phyloP scores from a whole-genome alignment of 169 alveolate species.

The Plasmodium ovale region DNA sequence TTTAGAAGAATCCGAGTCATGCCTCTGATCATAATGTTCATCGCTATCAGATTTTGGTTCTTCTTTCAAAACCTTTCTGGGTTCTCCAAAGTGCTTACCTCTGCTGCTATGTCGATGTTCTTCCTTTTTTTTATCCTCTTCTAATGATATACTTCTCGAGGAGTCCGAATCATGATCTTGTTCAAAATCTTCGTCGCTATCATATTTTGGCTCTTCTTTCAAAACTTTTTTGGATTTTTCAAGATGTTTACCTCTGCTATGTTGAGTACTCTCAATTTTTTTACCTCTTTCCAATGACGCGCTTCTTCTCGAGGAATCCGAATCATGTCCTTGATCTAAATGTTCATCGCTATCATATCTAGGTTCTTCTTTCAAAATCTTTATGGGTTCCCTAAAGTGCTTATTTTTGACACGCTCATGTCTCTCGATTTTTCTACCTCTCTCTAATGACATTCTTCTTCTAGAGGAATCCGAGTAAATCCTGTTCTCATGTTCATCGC shows the following conservation, averaged over 20 bases:
- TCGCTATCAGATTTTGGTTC: not conserved
- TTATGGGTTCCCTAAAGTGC: no score
- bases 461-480: no score
- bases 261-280: not conserved
- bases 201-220: not conserved
- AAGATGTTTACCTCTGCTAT: not conserved
- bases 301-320: not conserved
- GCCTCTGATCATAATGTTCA: no score
- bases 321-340: no score
- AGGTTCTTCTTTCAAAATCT: no score
- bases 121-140: not conserved
- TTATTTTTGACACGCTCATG: no score
- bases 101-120: no score
- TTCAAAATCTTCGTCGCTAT: not conserved
- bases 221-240: not conserved
- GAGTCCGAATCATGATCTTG: not conserved
- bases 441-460: no score
- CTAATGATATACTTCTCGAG: not conserved
- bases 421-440: no score
- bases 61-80: not conserved
- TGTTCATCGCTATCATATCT: no score
- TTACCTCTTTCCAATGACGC: not conserved
- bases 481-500: no score
- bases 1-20: no score
- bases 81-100: not conserved